Evolutionary conservation across 179 eudicot genomes (phyloP), one percentile per base, ranked within the genome.

Genomic region (Spinacia oleracea): DNA sequence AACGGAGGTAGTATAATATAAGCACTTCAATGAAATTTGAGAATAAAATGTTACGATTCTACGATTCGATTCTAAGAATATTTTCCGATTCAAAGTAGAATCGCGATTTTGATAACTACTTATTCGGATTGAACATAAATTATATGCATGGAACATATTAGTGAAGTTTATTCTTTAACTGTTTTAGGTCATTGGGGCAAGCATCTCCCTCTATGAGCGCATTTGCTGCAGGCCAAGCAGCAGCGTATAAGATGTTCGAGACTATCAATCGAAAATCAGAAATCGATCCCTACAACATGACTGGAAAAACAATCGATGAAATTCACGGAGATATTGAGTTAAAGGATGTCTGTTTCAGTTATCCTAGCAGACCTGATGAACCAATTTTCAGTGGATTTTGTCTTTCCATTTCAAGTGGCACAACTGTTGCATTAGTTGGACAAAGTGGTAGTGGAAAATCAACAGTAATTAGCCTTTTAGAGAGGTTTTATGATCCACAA

Each of bases 371-470:
- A 75, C 79, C 79, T 6, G 75, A 69, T 58, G 83, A 75, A 50
- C 79, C 51, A 34, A 76, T 81, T 18, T 81, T 81, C 14, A 9
- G 72, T 6, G 83, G 80, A 50, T 70, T 81, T 71, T 76, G 80
- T 60, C 77, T 81, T 45, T 46, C 76, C 0, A 77, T 81, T 27
- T 35, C 74, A 51, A 77, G 80, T 40, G 83, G 83, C 59, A 62
- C 76, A 48, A 81, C 83, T 63, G 80, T 42, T 55, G 87, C 87
- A 11, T 80, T 84, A 8, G 84, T 84, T 64, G 87, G 84, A 56
- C 82, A 78, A 72, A 84, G 86, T 55, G 86, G 86, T 7, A 77
- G 82, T 50, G 86, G 86, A 2, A 84, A 84, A 81, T 81, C 86
- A 10, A 84, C 86, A 51, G 82, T 81, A 3, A 70, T 84, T 20